These are phyloP conservation scores for Cercis canadensis DNA, from an alignment of 306 rosid genomes.

Conservation along the genomic window DNA sequence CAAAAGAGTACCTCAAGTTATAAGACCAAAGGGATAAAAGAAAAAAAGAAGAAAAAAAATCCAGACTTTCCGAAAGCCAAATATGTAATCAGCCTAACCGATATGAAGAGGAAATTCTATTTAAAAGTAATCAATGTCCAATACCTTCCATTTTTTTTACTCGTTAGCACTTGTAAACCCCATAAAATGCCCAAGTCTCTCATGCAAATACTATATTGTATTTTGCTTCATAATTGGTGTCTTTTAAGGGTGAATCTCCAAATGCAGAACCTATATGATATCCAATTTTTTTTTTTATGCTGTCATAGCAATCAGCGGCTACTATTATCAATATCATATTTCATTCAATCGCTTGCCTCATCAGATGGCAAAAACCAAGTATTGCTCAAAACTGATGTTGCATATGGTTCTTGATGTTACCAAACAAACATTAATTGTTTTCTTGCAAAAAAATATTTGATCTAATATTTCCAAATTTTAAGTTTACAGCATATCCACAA, in stretches of 20 bases:
- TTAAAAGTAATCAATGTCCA: background rate
- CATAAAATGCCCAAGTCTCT: constrained; percentile 8
- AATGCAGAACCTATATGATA: background rate
- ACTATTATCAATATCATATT: constrained; percentile 17
- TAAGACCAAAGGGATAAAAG: background rate
- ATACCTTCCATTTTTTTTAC: background rate
- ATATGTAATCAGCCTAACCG: constrained; percentile 28
- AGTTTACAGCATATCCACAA: too few species aligned
- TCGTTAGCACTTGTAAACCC: constrained; percentile 20
- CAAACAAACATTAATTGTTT: constrained; percentile 15
- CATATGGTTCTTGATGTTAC: constrained; percentile 16
- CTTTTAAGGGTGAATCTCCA: constrained; percentile 15
- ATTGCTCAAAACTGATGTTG: background rate
- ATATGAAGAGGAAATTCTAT: constrained; percentile 1
- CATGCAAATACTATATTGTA: too few species aligned
- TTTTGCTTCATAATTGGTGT: background rate
- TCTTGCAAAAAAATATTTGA: background rate
- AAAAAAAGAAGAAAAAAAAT: background rate
- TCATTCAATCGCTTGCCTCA: constrained; percentile 4
- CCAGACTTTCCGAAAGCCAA: constrained; percentile 12
- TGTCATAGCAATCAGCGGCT: background rate
- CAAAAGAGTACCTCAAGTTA: constrained; percentile 29
- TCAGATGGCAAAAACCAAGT: constrained; percentile 18
- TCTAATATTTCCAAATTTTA: too few species aligned
- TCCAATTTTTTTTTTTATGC: background rate